These are phyloP conservation scores for Acanthamoeba castellanii DNA, from an alignment of 208 protist species.

Conservation along the genomic window DNA sequence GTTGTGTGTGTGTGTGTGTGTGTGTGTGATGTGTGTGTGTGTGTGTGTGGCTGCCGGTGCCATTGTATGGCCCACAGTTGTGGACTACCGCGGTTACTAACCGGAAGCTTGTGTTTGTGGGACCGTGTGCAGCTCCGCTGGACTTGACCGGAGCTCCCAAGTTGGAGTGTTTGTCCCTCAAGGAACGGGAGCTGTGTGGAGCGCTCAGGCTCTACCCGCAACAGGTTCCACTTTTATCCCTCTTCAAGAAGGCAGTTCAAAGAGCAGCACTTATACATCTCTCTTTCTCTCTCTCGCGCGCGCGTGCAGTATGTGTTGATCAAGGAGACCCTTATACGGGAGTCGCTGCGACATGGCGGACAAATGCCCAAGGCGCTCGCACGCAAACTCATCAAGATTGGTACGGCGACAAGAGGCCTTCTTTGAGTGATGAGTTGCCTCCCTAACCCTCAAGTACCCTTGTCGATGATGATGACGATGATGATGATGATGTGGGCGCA, in stretches of 20 bases:
- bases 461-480: background rate
- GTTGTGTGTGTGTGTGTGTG: background rate
- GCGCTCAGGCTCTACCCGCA: conserved; percentile 22
- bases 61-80: too few species aligned
- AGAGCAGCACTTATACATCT: background rate
- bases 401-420: background rate
- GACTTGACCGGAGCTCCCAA: conserved; percentile 17
- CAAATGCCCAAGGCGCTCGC: conserved; percentile 20
- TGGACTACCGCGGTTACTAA: too few species aligned
- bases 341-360: conserved; percentile 15
- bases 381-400: conserved; percentile 27
- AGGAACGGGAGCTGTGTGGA: conserved; percentile 34
- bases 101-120: background rate
- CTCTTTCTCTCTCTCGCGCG: background rate
- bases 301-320: conserved; percentile 29
- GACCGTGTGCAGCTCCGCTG: background rate
- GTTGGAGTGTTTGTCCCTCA: background rate
- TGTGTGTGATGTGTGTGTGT: background rate
- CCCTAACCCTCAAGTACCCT: background rate
- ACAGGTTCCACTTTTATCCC: background rate
- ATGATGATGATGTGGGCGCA: background rate
- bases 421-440: too few species aligned
- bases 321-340: conserved; percentile 40
- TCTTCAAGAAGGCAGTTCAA: background rate
- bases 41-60: background rate